Evolutionary conservation across 306 rosid genomes (phyloP).

Genomic region (Dryas alaskensis): DNA sequence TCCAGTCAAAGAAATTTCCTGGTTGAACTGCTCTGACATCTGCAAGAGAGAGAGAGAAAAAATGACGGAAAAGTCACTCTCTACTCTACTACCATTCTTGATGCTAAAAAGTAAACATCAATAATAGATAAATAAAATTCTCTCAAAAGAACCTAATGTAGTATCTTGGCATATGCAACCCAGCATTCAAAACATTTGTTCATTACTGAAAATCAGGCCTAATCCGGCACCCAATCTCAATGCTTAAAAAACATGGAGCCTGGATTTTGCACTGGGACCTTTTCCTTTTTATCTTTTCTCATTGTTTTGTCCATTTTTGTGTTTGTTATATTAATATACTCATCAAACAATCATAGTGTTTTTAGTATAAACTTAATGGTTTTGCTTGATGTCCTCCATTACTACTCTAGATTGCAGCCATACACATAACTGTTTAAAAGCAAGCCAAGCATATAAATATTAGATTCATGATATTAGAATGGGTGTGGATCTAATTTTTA

Average conservation of each 20-base stretch:
- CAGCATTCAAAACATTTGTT: neutral
- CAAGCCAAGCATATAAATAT: neutral
- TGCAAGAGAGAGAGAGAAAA: slow-evolving; percentile 30
- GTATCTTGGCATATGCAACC: neutral
- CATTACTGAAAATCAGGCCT: neutral
- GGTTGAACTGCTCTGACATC: slow-evolving; percentile 99
- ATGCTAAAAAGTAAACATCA: slow-evolving; percentile 1
- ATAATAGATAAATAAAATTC: neutral
- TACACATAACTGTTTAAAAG: neutral
- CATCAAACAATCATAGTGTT: neutral
- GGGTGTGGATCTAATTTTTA: too few species aligned
- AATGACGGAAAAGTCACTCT: neutral
- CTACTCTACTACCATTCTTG: neutral
- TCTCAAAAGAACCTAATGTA: neutral
- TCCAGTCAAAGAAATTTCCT: slow-evolving; percentile 78
- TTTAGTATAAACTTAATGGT: too few species aligned
- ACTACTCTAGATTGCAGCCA: neutral
- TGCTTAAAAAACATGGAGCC: neutral
- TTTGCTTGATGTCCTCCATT: slow-evolving; percentile 1
- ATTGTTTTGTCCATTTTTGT: neutral
- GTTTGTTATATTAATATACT: neutral
- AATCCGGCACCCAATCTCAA: neutral
- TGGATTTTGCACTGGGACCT: neutral
- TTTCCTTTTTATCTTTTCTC: neutral
- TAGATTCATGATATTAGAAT: too few species aligned